A percentile compares a stretch with the other conserved stretches of the same genome.
phyloP scores from a whole-genome alignment of 2,329 filamentous ascomycete genomes.

The Microdochium paspali region DNA sequence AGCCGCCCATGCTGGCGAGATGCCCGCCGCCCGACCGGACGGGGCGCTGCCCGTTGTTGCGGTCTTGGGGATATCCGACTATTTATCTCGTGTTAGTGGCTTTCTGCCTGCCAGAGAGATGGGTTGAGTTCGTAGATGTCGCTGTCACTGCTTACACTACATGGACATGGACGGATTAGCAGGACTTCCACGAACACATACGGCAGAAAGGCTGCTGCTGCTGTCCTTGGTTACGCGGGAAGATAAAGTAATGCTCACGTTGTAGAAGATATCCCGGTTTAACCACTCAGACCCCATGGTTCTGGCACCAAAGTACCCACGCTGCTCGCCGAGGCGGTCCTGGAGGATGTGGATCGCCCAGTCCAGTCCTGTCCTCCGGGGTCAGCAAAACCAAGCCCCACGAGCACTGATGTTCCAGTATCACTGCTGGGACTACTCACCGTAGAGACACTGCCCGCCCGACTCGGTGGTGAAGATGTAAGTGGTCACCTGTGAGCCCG shows the following conservation, averaged over 20 bases:
- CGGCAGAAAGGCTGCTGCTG: no score
- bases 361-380: slow-evolving; percentile 4
- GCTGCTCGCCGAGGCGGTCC: slow-evolving; percentile 13
- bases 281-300: slow-evolving; percentile 1
- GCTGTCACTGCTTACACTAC: no score
- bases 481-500: neutral
- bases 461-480: slow-evolving; percentile 3
- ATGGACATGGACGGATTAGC: no score
- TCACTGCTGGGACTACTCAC: slow-evolving; percentile 1
- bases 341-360: slow-evolving; percentile 17
- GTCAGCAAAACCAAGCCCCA: no score
- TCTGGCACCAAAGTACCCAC: slow-evolving; percentile 14
- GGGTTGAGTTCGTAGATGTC: no score
- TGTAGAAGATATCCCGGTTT: neutral
- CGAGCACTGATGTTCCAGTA: no score
- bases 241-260: no score
- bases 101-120: no score
- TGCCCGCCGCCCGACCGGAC: neutral
- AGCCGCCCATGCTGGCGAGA: neutral
- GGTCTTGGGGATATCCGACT: neutral
- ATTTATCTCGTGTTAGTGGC: no score
- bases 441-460: slow-evolving; percentile 5
- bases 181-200: no score
- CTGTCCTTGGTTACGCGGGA: no score
- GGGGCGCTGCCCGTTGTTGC: neutral